Conservation (phyloP, 179 eudicot genomes). For the Carnegiea gigantea region DNA sequence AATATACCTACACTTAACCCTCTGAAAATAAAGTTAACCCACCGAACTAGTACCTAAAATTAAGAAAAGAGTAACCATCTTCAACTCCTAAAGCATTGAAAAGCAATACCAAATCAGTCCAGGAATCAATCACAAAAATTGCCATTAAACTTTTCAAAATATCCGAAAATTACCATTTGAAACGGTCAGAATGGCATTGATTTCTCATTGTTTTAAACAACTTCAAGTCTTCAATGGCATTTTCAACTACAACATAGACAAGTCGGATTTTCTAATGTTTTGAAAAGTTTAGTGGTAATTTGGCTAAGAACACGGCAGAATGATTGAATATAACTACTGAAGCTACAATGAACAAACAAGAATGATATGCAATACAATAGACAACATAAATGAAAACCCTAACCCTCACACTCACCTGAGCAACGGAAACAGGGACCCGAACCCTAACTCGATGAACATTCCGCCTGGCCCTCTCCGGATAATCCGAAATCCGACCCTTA, state of each 20-base stretch:
- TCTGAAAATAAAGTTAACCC: not conserved
- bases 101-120: not conserved
- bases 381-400: not conserved
- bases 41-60: not conserved
- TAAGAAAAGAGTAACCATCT: not conserved
- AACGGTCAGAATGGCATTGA: too few relatives aligned
- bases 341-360: not conserved
- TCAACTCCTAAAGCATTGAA: not conserved
- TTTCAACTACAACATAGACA: too few relatives aligned
- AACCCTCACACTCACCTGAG: constrained; percentile 34
- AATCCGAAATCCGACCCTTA: constrained; percentile 42
- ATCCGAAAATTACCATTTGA: too few relatives aligned
- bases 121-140: not conserved
- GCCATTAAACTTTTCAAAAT: too few relatives aligned
- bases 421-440: constrained; percentile 73
- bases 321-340: not conserved
- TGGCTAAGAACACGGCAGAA: not conserved
- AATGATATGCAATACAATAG: not conserved
- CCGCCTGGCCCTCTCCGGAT: constrained; percentile 45
- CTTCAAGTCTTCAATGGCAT: too few relatives aligned
- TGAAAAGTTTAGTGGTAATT: too few relatives aligned
- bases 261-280: too few relatives aligned
- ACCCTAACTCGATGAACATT: constrained; percentile 71
- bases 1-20: not conserved
- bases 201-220: too few relatives aligned